A percentile compares a stretch with the other conserved stretches of the same genome.
These are phyloP conservation scores for Phellinidium pouzarii DNA, from an alignment of 1,284 basidiomycete genomes.

Conservation along the genomic window DNA sequence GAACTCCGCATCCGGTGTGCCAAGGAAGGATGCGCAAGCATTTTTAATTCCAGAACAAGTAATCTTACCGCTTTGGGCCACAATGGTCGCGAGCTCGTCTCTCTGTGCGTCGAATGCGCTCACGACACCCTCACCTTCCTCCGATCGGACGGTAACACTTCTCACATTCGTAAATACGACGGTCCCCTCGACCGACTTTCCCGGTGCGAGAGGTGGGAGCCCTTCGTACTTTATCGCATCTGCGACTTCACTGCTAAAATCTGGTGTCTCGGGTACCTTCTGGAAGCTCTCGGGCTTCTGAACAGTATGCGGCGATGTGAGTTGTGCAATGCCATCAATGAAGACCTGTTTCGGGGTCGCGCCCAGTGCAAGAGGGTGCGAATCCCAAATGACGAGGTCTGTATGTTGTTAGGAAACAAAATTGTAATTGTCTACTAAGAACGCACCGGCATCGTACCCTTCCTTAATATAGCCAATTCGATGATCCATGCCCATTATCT, in stretches of 20 bases:
- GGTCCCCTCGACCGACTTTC: slow-evolving; percentile 23
- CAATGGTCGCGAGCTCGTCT: slow-evolving; percentile 32
- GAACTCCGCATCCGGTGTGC: slow-evolving; percentile 22
- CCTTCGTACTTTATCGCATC: slow-evolving; percentile 55
- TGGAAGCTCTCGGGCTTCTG: slow-evolving; percentile 45
- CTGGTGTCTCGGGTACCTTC: slow-evolving; percentile 45
- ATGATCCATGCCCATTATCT: slow-evolving; percentile 72
- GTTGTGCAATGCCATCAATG: slow-evolving; percentile 63
- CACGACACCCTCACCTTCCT: slow-evolving; percentile 1
- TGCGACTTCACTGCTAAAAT: slow-evolving; percentile 49
- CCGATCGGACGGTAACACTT: slow-evolving; percentile 30
- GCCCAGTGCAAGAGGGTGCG: slow-evolving; percentile 71
- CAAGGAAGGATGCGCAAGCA: not conserved
- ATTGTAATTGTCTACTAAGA: not conserved
- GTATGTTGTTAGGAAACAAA: not conserved
- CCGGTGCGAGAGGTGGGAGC: slow-evolving; percentile 51
- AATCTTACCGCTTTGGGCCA: slow-evolving; percentile 35
- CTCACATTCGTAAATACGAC: slow-evolving; percentile 55
- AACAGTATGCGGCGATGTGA: slow-evolving; percentile 35
- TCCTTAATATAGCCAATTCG: slow-evolving; percentile 69
- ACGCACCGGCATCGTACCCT: slow-evolving; percentile 39
- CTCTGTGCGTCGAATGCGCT: not conserved
- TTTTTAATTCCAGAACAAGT: slow-evolving; percentile 30
- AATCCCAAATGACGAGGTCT: slow-evolving; percentile 66
- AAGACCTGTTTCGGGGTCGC: slow-evolving; percentile 68